Evolutionary conservation across 164 flowering plant species (phyloP), one percentile per base, ranked within the genome.

Genomic region (Buxus sempervirens): DNA sequence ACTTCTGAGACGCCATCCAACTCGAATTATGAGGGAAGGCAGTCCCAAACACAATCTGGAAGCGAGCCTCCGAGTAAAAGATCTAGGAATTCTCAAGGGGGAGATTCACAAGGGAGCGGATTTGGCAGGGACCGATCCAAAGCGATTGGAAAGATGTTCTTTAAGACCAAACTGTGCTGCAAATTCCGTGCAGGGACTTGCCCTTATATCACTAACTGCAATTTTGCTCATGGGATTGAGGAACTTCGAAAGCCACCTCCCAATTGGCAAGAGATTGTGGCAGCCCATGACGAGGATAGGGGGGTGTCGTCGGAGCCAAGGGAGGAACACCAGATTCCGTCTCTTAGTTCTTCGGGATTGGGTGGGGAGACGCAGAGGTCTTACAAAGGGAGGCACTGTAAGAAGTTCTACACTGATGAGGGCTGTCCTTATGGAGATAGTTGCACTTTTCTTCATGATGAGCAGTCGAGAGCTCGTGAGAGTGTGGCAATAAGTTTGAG

Each of bases 71-170:
- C 90, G 7, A 80, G 73, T 70, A 93, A 90, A 77, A 90, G 84
- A 66, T 68, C 86, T 0, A 85, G 86, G 72, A 84, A 70, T 49
- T 75, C 85, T 9, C 88, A 82, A 53, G 75, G 77, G 16, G 81
- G 66, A 1, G 90, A 86, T 64, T 70, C 85, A 16, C 76, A 66
- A 23, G 67, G 64, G 54, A 68, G 61, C 65, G 77, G 72, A 42
- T 74, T 73, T 13, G 57, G 68, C 36, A 72, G 78, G 41, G 80
- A 73, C 41, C 65, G 68, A n/a, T n/a, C n/a, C n/a, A n/a, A n/a
- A n/a, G n/a, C n/a, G n/a, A n/a, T n/a, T n/a, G 99, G 99, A 21
- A 89, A 85, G 60, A 95, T 95, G 99, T 95, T 95, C 67, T 95
- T 84, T 78, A 95, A 95, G 72, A 95, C 99, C 12, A 95, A 95